phyloP scores from a whole-genome alignment of 192 early-diverging fungal species.

The Linnemannia zychae region DNA sequence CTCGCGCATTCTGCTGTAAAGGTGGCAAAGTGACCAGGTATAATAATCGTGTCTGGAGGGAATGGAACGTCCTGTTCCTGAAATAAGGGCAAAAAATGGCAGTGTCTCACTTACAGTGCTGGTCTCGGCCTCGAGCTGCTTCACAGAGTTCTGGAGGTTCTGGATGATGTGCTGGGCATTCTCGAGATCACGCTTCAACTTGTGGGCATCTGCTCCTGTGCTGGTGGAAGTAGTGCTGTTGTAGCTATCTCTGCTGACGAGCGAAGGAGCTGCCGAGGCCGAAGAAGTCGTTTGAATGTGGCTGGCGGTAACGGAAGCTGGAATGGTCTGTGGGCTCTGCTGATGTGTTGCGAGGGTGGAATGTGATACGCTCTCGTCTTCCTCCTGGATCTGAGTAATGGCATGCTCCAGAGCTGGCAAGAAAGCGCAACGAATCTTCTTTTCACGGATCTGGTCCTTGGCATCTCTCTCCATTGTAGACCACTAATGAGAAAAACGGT shows the following conservation, averaged over 20 bases:
- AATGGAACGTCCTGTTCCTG: background rate
- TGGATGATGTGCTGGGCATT: conserved; percentile 28
- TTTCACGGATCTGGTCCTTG: conserved; percentile 73
- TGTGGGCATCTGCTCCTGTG: conserved; percentile 9
- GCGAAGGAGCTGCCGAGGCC: background rate
- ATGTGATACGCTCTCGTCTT: conserved; percentile 15
- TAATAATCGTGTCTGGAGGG: background rate
- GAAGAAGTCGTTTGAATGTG: background rate
- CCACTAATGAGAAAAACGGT: conserved; percentile 65
- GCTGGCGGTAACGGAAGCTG: background rate
- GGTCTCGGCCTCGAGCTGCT: conserved; percentile 30
- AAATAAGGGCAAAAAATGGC: background rate
- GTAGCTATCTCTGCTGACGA: conserved; percentile 7
- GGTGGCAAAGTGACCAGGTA: background rate
- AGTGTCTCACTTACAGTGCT: conserved; percentile 32
- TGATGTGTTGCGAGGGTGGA: background rate
- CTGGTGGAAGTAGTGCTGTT: conserved; percentile 2
- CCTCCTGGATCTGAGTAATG: conserved; percentile 31
- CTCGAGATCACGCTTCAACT: conserved; percentile 44
- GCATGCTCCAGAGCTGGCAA: conserved; percentile 47
- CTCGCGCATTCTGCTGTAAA: background rate
- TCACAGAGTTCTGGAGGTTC: conserved; percentile 25
- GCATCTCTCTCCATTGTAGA: conserved; percentile 69
- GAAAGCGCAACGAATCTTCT: conserved; percentile 76
- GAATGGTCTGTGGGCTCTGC: background rate